These are phyloP conservation scores for Theileria sp. DNA, from an alignment of 169 alveolate genomes.

Conservation along the genomic window DNA sequence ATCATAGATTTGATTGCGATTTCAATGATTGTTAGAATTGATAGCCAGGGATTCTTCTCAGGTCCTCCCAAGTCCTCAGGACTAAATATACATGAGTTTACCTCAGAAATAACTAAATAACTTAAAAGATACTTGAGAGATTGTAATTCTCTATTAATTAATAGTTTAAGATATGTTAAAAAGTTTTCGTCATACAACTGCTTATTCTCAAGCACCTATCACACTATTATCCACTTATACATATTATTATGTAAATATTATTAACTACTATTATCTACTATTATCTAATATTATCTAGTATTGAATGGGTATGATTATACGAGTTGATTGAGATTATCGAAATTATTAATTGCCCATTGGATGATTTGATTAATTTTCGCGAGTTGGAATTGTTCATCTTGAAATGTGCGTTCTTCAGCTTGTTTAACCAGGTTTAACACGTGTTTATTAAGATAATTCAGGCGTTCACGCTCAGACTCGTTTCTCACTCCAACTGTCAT, in stretches of 20 bases:
- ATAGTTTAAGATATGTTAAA: constrained; percentile 57
- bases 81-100: too few relatives aligned
- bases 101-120: too few relatives aligned
- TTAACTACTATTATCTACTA: not conserved
- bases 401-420: constrained; percentile 42
- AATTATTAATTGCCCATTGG: constrained; percentile 61
- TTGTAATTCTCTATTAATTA: constrained; percentile 60
- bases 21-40: constrained; percentile 60
- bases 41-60: constrained; percentile 65
- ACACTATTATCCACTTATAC: not conserved
- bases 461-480: constrained; percentile 30
- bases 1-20: constrained; percentile 50
- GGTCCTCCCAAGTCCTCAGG: constrained; percentile 38
- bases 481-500: constrained; percentile 9
- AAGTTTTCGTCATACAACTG: constrained; percentile 62
- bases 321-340: constrained; percentile 50
- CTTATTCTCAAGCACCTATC: constrained; percentile 39
- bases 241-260: too few relatives aligned
- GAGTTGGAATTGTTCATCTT: constrained; percentile 64
- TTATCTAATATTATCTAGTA: too few relatives aligned
- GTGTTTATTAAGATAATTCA: constrained; percentile 38
- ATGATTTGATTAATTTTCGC: constrained; percentile 64
- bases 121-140: constrained; percentile 47
- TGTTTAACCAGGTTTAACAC: constrained; percentile 67
- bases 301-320: too few relatives aligned